phyloP scores from a whole-genome alignment of 2,329 filamentous ascomycete species.

The Lachnellula suecica region DNA sequence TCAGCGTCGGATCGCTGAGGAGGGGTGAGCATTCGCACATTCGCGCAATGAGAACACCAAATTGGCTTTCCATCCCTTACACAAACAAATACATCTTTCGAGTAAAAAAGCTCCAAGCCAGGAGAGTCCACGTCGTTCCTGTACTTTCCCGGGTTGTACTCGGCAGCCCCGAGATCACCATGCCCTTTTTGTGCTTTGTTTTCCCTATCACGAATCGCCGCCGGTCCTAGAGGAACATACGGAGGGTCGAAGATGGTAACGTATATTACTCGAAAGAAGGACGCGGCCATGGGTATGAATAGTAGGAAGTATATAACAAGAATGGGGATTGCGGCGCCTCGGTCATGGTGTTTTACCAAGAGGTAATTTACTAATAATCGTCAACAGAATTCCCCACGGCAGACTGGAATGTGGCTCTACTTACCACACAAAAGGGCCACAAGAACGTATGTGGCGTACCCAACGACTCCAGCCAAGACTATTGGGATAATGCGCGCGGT shows the following conservation, averaged over 20 bases:
- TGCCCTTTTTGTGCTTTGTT: slow-evolving; percentile 12
- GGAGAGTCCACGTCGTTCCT: slow-evolving; percentile 54
- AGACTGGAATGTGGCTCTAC: slow-evolving; percentile 31
- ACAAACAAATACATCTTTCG: slow-evolving; percentile 80
- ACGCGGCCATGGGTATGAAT: slow-evolving; percentile 61
- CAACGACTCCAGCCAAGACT: slow-evolving; percentile 64
- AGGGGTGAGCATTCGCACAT: slow-evolving; percentile 66
- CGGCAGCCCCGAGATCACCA: slow-evolving; percentile 21
- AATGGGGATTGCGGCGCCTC: slow-evolving; percentile 64
- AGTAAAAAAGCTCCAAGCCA: slow-evolving; percentile 75
- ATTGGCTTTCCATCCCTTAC: slow-evolving; percentile 79
- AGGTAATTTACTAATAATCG: slow-evolving; percentile 66
- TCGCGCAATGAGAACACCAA: slow-evolving; percentile 82
- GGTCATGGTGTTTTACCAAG: slow-evolving; percentile 45
- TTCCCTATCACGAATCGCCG: slow-evolving; percentile 21
- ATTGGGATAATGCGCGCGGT: slow-evolving; percentile 58
- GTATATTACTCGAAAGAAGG: slow-evolving; percentile 71
- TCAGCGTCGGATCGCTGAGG: background rate
- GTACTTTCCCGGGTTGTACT: slow-evolving; percentile 19
- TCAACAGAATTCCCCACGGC: slow-evolving; percentile 11
- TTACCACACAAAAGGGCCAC: slow-evolving; percentile 67
- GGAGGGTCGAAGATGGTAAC: slow-evolving; percentile 71
- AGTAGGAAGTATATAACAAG: slow-evolving; percentile 73
- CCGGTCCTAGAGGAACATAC: slow-evolving; percentile 64
- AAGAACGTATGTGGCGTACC: slow-evolving; percentile 70